Evolutionary conservation across 495 filamentous ascomycete species (phyloP).

Genomic region (Podospora bellae-mahoneyi): DNA sequence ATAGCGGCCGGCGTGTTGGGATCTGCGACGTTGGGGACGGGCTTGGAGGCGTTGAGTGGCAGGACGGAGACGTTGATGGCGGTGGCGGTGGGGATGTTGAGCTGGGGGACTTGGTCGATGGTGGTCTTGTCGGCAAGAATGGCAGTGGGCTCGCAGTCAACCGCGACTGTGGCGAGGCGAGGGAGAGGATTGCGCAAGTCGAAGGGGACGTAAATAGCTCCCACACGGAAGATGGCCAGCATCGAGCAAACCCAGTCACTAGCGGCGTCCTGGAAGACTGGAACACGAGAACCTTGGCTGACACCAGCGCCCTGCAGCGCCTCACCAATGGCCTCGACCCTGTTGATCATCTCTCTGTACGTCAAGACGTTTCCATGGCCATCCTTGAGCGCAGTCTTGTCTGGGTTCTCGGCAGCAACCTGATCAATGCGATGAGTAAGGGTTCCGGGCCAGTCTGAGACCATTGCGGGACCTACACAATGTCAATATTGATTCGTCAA

Average conservation of each 20-base stretch:
- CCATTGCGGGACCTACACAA: background rate
- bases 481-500: background rate
- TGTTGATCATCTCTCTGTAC: background rate
- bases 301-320: background rate
- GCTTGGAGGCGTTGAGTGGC: background rate
- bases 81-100: constrained; percentile 16
- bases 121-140: constrained; percentile 47
- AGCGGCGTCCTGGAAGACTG: constrained; percentile 35
- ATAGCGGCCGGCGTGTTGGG: constrained; percentile 32
- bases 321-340: background rate
- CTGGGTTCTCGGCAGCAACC: constrained; percentile 3
- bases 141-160: constrained; percentile 16
- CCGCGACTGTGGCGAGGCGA: constrained; percentile 22
- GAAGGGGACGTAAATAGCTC: constrained; percentile 52
- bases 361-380: background rate
- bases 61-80: constrained; percentile 8
- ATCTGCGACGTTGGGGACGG: background rate
- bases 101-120: constrained; percentile 8
- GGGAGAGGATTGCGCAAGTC: constrained; percentile 37
- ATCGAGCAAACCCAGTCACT: constrained; percentile 49
- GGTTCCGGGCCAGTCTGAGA: constrained; percentile 23
- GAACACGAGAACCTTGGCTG: constrained; percentile 20
- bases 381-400: background rate
- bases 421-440: constrained; percentile 31
- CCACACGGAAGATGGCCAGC: constrained; percentile 51